Evolutionary conservation across 306 rosid genomes (phyloP), one percentile per base, ranked within the genome.

Genomic region (Lagenaria siceraria): DNA sequence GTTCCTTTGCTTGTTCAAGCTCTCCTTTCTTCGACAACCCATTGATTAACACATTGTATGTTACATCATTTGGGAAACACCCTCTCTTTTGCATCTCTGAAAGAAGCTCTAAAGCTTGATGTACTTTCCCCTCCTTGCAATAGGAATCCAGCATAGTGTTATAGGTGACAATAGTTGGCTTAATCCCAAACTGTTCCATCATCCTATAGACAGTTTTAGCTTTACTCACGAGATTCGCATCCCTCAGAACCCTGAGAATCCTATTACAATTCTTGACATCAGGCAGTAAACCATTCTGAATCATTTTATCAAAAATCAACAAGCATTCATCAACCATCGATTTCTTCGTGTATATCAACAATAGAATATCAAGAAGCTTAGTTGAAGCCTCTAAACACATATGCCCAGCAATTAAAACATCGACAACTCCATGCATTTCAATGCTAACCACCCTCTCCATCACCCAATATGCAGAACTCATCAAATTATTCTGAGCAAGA

Each of bases 201-300:
- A 74, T 77, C 78, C 74, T 78, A 82, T 85, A 90, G 79, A 92
- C 84, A 31, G 83, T 89, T 55, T 80, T 85, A 56, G 86, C 88
- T 66, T 75, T 81, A 55, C 25, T 62, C 55, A 48, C 59, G 55
- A 85, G 79, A 24, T 78, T 36, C 74, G 59, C 83, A 79, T 90
- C 88, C 78, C 89, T 85, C 77, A 92, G 81, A 80, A 84, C 58
- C 80, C 80, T 92, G 48, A 92, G 88, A 80, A 90, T 77, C 86
- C 96, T 90, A 85, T 92, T 92, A 77, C 94, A 92, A 78, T 86
- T 87, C 81, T 38, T 84, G 78, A 89, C 90, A 77, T 87, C 92
- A 0, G 98, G 98, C 74, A 89, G 78, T 65, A 92, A 53, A 10
- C 90, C 91, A 36, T 77, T 87, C 51, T 58, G 36, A 78, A 87